Conservation (phyloP, 1,284 basidiomycete genomes). For the Ustilago sp. region DNA sequence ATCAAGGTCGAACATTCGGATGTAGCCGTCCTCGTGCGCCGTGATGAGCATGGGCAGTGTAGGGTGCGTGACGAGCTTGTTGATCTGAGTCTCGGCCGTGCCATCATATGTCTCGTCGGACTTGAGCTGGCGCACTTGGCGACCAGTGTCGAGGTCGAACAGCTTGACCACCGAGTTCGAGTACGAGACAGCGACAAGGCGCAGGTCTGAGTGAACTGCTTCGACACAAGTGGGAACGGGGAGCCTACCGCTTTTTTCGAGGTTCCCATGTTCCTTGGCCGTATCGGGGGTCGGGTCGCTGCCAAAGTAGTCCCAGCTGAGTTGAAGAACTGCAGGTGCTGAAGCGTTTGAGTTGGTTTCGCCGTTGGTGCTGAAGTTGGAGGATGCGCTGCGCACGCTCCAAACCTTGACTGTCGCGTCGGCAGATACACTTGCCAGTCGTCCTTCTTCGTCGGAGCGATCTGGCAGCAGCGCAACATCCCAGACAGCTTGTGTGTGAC, state of each 20-base stretch:
- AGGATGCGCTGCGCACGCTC: conserved; percentile 68
- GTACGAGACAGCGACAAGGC: conserved; percentile 79
- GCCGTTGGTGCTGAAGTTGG: conserved; percentile 7
- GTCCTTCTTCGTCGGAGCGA: conserved; percentile 65
- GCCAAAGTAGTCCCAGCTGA: conserved; percentile 80
- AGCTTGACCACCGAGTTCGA: conserved; percentile 89
- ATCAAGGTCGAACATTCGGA: conserved; percentile 86
- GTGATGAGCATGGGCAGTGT: conserved; percentile 88
- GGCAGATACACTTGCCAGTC: conserved; percentile 87
- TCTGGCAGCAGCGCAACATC: conserved; percentile 77
- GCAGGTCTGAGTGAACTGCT: conserved; percentile 75
- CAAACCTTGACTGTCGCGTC: conserved; percentile 94
- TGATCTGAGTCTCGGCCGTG: conserved; percentile 80
- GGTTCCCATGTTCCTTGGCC: conserved; percentile 70
- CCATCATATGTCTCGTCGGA: conserved; percentile 77
- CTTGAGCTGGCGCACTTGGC: conserved; percentile 78
- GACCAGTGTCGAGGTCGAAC: conserved; percentile 87
- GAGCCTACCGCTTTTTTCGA: conserved; percentile 46
- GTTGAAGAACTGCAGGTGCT: conserved; percentile 51
- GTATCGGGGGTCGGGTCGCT: conserved; percentile 70
- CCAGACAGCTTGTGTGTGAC: conserved; percentile 95
- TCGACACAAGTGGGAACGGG: conserved; percentile 83
- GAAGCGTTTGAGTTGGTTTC: conserved; percentile 13
- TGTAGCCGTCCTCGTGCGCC: conserved; percentile 92
- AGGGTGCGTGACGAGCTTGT: conserved; percentile 89